Percentiles rank a stretch among this genome's conserved stretches.
These are phyloP conservation scores for Rubia tinctorum DNA, from an alignment of 305 asterid species.

Conservation along the genomic window DNA sequence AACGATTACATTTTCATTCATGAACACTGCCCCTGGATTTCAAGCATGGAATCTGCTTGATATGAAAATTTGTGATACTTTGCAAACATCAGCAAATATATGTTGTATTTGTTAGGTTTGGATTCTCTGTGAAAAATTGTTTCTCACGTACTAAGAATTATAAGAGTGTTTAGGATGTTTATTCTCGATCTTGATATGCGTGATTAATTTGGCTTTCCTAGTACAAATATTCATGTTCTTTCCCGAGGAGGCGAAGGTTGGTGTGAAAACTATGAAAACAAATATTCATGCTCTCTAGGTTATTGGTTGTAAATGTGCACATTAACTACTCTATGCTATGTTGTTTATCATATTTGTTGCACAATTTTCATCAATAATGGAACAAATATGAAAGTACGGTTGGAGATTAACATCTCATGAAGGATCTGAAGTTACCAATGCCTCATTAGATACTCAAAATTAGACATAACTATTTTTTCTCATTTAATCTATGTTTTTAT, in stretches of 20 bases:
- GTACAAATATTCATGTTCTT: constrained; percentile 4
- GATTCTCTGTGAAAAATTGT: too few species aligned
- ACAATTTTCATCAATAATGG: neutral
- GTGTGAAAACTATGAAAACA: constrained; percentile 13
- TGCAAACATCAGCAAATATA: too few species aligned
- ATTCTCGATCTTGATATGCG: neutral
- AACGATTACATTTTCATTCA: too few species aligned
- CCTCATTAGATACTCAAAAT: neutral
- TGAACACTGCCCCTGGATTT: too few species aligned
- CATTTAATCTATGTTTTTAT: neutral
- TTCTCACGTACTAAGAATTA: too few species aligned
- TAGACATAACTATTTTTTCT: neutral
- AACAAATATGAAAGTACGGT: neutral
- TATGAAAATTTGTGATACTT: too few species aligned
- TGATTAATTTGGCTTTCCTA: neutral
- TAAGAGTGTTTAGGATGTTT: neutral
- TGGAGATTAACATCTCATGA: neutral
- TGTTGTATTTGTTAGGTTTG: too few species aligned
- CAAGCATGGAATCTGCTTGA: too few species aligned
- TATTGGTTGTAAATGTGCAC: neutral
- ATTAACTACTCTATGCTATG: neutral
- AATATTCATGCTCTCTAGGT: constrained; percentile 80
- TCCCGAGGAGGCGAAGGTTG: constrained; percentile 12
- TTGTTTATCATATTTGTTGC: neutral
- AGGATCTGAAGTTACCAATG: neutral